phyloP scores from a whole-genome alignment of 176 grass and related monocot species.

The Sorghum bicolor region Sorghum_bicolor_NCBIv3 NC_012879.2:57198501-57199000 shows the following conservation, averaged over 20 bases:
- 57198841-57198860: neutral
- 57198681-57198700: constrained; percentile 32
- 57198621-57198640: no score
- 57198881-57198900: no score
- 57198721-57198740: constrained; percentile 24
- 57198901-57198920: neutral
- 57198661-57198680: no score
- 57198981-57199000: constrained; percentile 23
- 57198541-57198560: constrained; percentile 34
- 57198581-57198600: constrained; percentile 34
- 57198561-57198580: constrained; percentile 26
- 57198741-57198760: constrained; percentile 37
- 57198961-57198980: neutral
- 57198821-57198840: no score
- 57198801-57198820: no score
- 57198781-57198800: neutral
- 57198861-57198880: neutral
- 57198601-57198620: neutral
- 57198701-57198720: constrained; percentile 26
- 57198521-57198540: neutral
- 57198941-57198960: neutral
- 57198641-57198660: no score
- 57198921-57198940: neutral
- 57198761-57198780: neutral
- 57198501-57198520: neutral